Evolutionary conservation across 257 asterid genomes (phyloP), one percentile per base, ranked within the genome.

Genomic region (Solanum etuberosum): DNA sequence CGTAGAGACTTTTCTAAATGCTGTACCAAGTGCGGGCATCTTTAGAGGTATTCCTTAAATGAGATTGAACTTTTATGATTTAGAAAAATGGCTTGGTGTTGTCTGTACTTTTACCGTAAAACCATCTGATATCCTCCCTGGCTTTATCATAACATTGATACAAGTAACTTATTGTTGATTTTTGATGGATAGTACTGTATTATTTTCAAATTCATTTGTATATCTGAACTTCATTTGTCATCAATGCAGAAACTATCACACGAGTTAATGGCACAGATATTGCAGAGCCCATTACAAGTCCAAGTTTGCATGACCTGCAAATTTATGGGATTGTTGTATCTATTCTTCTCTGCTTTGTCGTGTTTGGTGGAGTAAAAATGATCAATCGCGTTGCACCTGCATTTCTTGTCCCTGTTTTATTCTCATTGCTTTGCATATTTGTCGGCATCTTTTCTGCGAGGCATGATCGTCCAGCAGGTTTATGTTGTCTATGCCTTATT

Each of bases 371-470:
- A 82, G 99, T 97, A 85, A 97, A 95, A 92, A 94, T 95, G 88
- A 97, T 97, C 91, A 97, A 97, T 93, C 91, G 99, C 54, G 99
- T 97, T 83, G 99, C 99, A 77, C 99, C 99, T 31, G 99, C 99
- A 43, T 97, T 97, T 92, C 98, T 97, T 85, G 84, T 95, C 74
- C 98, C 99, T 34, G 99, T 97, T 83, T 70, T 97, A 85, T 90
- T 97, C 91, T 97, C 99, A 10, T 86, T 97, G 87, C 88, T 93
- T 92, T 95, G 98, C 93, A 97, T 97, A 91, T 97, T 94, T 89
- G 87, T 93, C 76, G 99, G 99, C 90, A 90, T 95, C 86, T 91
- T 97, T 90, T 84, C 93, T 93, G 98, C 99, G 4, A 88, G 90
- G 93, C 89, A 91, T 86, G 92, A 97, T 90, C 82, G 86, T 86